Conservation (phyloP, 352 stramenopile species). For the Globisporangium ultimum region DNA sequence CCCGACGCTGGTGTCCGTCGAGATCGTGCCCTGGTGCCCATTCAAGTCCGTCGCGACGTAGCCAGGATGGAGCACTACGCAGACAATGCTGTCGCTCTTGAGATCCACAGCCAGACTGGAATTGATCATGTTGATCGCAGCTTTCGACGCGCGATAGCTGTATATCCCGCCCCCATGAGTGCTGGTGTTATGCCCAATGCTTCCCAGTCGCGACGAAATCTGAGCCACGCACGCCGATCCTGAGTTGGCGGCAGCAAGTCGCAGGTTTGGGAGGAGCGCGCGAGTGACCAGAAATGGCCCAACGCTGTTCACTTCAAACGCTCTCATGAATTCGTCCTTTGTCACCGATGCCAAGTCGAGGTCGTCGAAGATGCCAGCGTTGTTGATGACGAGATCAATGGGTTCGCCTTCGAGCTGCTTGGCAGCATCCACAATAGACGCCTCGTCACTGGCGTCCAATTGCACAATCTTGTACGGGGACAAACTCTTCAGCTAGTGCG, state of each 20-base stretch:
- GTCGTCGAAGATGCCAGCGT: conserved; percentile 20
- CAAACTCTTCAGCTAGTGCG: conserved; percentile 12
- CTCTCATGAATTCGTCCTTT: conserved; percentile 15
- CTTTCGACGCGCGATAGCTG: conserved; percentile 42
- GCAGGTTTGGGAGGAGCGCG: conserved; percentile 20
- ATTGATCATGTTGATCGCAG: conserved; percentile 35
- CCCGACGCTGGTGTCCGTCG: conserved; percentile 21
- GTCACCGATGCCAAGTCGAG: conserved; percentile 6
- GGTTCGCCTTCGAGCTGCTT: conserved; percentile 15
- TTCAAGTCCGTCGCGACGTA: conserved; percentile 41
- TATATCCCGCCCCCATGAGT: conserved; percentile 19
- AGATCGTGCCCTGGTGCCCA: conserved; percentile 10
- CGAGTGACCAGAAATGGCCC: conserved; percentile 29
- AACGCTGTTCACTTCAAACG: conserved; percentile 39
- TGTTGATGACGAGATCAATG: conserved; percentile 43
- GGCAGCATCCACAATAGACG: conserved; percentile 14
- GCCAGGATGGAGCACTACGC: conserved; percentile 30
- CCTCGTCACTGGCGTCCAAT: conserved; percentile 23
- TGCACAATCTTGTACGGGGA: conserved; percentile 17
- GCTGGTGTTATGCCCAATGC: conserved; percentile 11
- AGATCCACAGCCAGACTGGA: conserved; percentile 22
- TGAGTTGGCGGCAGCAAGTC: background rate
- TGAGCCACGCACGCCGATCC: conserved; percentile 23
- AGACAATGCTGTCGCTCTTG: conserved; percentile 17
- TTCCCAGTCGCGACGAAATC: conserved; percentile 19